Evolutionary conservation across 768 basidiomycete genomes (phyloP).

Genomic region (Kwoniella sp.): DNA sequence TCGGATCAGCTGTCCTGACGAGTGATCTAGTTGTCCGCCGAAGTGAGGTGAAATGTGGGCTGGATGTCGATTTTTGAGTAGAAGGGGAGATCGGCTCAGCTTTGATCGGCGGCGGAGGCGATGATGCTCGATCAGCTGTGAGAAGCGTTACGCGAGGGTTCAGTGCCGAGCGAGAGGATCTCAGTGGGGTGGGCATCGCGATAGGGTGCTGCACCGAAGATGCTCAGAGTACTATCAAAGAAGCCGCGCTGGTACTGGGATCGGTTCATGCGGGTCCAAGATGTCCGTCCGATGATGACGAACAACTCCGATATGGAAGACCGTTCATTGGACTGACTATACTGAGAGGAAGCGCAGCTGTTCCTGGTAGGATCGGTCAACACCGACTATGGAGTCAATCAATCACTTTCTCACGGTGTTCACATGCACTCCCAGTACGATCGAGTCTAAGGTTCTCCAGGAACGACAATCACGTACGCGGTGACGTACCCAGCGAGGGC

Average conservation of each 20-base stretch:
- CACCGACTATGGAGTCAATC: no score
- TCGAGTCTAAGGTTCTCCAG: not conserved
- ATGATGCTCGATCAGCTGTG: not conserved
- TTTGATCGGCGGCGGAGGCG: slow-evolving; percentile 1
- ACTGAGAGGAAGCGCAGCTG: no score
- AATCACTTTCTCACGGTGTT: not conserved
- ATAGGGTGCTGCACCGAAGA: not conserved
- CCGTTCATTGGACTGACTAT: no score
- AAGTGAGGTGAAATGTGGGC: slow-evolving; percentile 19
- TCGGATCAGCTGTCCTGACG: not conserved
- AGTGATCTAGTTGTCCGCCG: slow-evolving; percentile 24
- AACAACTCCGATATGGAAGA: no score
- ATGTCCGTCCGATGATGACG: no score
- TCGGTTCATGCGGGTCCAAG: no score
- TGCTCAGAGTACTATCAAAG: not conserved
- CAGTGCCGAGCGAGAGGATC: not conserved
- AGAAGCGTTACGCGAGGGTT: not conserved
- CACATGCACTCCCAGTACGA: not conserved
- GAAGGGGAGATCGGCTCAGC: slow-evolving; percentile 1
- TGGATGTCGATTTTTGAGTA: not conserved
- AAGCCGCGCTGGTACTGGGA: no score
- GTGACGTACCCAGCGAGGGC: not conserved
- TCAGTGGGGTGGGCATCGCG: not conserved
- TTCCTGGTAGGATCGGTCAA: not conserved
- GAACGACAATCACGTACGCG: not conserved